phyloP scores from a whole-genome alignment of 2,329 filamentous ascomycete species.

The Colletotrichum sp. region DNA sequence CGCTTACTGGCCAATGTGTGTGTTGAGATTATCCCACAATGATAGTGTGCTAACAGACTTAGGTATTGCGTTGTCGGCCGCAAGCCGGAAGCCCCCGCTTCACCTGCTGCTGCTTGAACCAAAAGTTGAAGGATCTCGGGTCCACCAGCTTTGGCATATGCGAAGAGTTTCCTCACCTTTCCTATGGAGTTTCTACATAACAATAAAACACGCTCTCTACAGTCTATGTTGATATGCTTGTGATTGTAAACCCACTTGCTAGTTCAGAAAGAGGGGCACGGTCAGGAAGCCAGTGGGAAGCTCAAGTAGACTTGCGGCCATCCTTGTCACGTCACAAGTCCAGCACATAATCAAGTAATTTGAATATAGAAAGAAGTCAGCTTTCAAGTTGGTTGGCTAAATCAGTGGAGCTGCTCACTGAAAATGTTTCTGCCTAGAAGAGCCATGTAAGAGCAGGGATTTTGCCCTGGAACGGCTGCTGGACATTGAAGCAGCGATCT shows the following conservation, averaged over 20 bases:
- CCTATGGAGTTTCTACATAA: rapidly evolving
- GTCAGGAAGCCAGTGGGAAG: not conserved
- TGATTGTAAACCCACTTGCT: not conserved
- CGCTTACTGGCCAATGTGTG: not conserved
- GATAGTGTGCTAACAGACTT: not conserved
- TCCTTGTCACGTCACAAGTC: rapidly evolving
- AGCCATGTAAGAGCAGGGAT: not conserved
- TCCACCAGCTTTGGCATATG: not conserved
- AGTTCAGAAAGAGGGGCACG: not conserved
- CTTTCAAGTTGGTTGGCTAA: not conserved
- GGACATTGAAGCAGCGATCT: not conserved
- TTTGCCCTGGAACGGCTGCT: not conserved
- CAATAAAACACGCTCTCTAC: not conserved
- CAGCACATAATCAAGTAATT: not conserved
- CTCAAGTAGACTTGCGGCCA: no score
- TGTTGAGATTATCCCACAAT: not conserved
- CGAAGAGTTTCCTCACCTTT: not conserved
- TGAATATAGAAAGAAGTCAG: rapidly evolving
- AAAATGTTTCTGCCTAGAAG: not conserved
- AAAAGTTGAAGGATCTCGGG: not conserved
- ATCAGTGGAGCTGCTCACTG: not conserved
- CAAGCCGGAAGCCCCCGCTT: not conserved
- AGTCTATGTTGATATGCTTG: not conserved
- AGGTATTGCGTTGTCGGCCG: not conserved
- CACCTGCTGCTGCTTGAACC: not conserved